Evolutionary conservation across 805 yeast genomes (phyloP).

Genomic region (Pichia phayaonensis): DNA sequence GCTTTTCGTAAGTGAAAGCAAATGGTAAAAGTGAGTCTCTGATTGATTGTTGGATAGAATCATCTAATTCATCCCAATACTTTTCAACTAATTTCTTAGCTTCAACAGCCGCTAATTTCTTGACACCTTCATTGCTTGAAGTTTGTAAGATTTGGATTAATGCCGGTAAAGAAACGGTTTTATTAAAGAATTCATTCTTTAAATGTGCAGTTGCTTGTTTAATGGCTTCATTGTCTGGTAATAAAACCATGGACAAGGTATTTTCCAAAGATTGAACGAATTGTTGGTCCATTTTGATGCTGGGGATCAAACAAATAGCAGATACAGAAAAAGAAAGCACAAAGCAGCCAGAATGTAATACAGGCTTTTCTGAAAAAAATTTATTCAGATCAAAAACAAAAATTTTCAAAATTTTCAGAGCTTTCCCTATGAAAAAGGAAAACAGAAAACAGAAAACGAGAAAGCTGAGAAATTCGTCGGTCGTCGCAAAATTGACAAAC

Average conservation of each 20-base stretch:
- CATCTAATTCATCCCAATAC: slow-evolving; percentile 59
- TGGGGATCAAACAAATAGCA: neutral
- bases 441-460: neutral
- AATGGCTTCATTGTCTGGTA: slow-evolving; percentile 75
- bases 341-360: neutral
- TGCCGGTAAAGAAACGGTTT: slow-evolving; percentile 69
- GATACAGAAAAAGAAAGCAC: neutral
- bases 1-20: slow-evolving; percentile 56
- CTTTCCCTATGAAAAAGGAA: too few species aligned
- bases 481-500: neutral
- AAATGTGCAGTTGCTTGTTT: slow-evolving; percentile 75
- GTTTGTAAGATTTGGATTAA: slow-evolving; percentile 73
- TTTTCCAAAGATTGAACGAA: slow-evolving; percentile 66
- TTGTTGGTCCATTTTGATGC: slow-evolving; percentile 53
- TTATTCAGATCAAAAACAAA: neutral
- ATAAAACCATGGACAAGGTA: slow-evolving; percentile 68
- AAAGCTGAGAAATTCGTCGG: too few species aligned
- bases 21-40: slow-evolving; percentile 60
- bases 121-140: slow-evolving; percentile 60
- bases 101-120: slow-evolving; percentile 95
- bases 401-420: neutral
- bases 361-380: neutral
- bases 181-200: slow-evolving; percentile 64
- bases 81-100: slow-evolving; percentile 72
- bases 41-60: slow-evolving; percentile 47